Evolutionary conservation across 2,329 filamentous ascomycete species (phyloP), one percentile per base, ranked within the genome.

Genomic region (Aspergillus phoenicis): DNA sequence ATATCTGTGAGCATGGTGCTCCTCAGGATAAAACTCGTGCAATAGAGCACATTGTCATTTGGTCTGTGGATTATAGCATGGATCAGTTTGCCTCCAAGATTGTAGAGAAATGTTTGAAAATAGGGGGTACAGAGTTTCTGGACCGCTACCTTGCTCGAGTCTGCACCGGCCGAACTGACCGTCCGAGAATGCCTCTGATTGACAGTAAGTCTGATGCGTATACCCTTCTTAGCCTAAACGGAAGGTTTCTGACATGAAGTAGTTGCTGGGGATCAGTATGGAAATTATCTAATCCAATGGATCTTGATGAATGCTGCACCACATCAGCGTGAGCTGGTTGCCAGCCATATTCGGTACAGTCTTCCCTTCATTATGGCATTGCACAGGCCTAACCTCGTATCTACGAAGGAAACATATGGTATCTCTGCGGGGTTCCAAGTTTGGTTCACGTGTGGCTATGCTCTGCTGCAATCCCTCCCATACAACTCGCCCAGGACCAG

Each of bases 61-160:
- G 92, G 78, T 91, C 93, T 33, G 91, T 92, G 15, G 93, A 97
- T 78, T 99, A 98, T 80, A 98, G 94, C 78, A 97, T 96, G 85
- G 95, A 99, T 70, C 95, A 99, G 73, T 99, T 97, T 74, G 96
- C 95, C 47, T 99, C 95, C 62, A 99, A 99, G 79, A 95, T 99
- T 48, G 94, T 99, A 63, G 94, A 99, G 80, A 99, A 99, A 80
- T 99, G 95, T 71, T 87, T 99, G 68, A 99, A 99, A 82, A 96
- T 99, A 79, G 92, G 94, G 48, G 91, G 93, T 28, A 80, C 84
- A 26, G 94, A 98, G 51, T 99, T 99, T 73, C 84, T 99, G 47
- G 86, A 93, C 63, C 91, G 92, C 63, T 99, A 98, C 73, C 87
- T 99, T 62, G 90, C 96, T 75, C 90, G 93, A 62, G 93, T 99